Evolutionary conservation across 805 yeast species (phyloP).

Genomic region (Candida railenensis): DNA sequence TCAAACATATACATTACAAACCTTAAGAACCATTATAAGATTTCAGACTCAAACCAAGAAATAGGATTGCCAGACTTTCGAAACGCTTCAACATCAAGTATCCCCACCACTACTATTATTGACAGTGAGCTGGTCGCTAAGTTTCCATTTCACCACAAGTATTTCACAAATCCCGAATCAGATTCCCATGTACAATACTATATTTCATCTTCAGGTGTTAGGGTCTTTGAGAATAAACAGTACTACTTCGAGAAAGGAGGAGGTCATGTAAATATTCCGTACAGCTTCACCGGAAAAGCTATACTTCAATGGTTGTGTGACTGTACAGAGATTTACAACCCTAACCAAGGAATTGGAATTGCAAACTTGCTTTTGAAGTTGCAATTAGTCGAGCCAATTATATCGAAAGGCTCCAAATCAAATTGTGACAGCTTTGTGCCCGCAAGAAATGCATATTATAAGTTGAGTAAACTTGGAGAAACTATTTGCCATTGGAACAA

Average conservation of each 20-base stretch:
- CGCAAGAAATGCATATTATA: constrained; percentile 41
- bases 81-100: neutral
- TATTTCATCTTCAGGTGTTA: constrained; percentile 61
- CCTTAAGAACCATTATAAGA: neutral
- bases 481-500: constrained; percentile 34
- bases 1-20: neutral
- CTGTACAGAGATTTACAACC: constrained; percentile 69
- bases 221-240: constrained; percentile 49
- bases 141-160: constrained; percentile 69
- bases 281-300: constrained; percentile 71
- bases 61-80: neutral
- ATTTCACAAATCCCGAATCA: constrained; percentile 86
- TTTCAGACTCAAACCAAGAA: neutral
- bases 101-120: too few relatives aligned
- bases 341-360: constrained; percentile 52
- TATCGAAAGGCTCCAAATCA: constrained; percentile 32
- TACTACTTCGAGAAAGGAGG: constrained; percentile 22
- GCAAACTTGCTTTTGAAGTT: constrained; percentile 49
- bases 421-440: constrained; percentile 21
- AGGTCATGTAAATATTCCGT: constrained; percentile 27
- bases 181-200: constrained; percentile 81
- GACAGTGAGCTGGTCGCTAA: neutral
- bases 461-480: constrained; percentile 43
- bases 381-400: constrained; percentile 48
- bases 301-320: constrained; percentile 87